phyloP scores from a whole-genome alignment of 441 rosid species.

The Syzygium malaccense region DNA sequence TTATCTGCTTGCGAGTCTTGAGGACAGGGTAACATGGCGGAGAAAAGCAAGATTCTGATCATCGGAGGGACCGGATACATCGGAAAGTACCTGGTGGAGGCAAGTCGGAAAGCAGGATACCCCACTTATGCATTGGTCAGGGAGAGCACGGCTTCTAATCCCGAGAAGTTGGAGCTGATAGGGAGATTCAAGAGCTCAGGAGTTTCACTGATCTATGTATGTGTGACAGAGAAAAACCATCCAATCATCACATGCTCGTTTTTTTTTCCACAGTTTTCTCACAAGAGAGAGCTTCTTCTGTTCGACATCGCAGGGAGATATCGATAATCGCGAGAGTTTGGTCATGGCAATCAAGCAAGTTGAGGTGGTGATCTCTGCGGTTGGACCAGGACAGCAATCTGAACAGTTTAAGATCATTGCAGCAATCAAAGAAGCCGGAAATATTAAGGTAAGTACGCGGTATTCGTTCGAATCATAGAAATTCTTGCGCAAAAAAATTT shows the following conservation, averaged over 20 bases:
- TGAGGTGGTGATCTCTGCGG: constrained; percentile 1
- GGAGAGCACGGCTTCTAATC: constrained; percentile 2
- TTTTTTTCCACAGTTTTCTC: background rate
- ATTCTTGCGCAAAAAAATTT: background rate
- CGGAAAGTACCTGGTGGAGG: background rate
- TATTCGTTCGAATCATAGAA: background rate
- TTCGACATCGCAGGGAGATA: background rate
- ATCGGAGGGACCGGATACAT: constrained; percentile 5
- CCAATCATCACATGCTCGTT: background rate
- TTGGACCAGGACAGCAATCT: constrained; percentile 1
- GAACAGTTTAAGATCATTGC: constrained; percentile 5
- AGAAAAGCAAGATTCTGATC: background rate
- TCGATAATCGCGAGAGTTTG: background rate
- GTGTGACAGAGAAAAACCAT: background rate
- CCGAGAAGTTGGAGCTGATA: background rate
- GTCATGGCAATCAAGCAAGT: constrained; percentile 1
- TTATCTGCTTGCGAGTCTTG: background rate
- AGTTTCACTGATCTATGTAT: background rate
- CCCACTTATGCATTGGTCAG: background rate
- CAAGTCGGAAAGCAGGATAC: background rate
- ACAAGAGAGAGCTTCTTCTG: background rate
- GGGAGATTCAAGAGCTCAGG: background rate
- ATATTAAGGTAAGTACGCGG: background rate
- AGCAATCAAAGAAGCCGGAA: constrained; percentile 4
- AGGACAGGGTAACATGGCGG: background rate